Base-by-base conservation (phyloP, 2,329 filamentous ascomycete genomes). In the Cladosporium sp. region DNA sequence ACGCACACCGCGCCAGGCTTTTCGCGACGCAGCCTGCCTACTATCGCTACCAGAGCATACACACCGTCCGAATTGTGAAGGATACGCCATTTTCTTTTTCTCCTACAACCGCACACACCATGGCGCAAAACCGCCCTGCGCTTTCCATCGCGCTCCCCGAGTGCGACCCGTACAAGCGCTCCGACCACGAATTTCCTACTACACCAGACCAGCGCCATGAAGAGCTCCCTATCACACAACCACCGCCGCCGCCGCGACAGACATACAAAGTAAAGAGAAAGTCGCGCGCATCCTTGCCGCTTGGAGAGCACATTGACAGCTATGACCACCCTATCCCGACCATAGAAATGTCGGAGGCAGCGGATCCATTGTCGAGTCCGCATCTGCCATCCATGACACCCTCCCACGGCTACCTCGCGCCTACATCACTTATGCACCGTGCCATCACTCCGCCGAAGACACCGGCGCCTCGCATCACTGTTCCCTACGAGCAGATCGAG, bases 91-190 rank as follows among this genome's bases (percentile, higher is more conserved):
- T 28, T 47, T 30, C 19, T 40, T 34, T 9, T 40, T 61, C 55
- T 58, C 63, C 64, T 59, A 58, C 30, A 34, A 34, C 70, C 70
- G 67, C 66, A 22, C 52, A 59, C 62, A 65, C 58, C 59, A 72
- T 71, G 69, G 62, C 68, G 22, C 73, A 76, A 28, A 69, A 72
- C 64, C 76, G 76, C 59, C 76, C 78, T 50, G 71, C 78, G 58
- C 68, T 80, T 28, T 80, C 78, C 52, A 79, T 79, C 62, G 78
- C 77, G 25, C 74, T 82, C 38, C 80, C 80, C 25, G 78, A 79
- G 72, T 76, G 74, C 65, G 56, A 51, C 39, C 56, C 56, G 38
- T 80, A 80, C 65, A 76, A 78, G 68, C 78, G 77, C 69, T 72
- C 71, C 52, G 76, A 80, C 66, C 73, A 70, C 56, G 68, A 75